Evolutionary conservation across 192 early-diverging fungal genomes (phyloP).

Genomic region (Chytriomyces sp.): DNA sequence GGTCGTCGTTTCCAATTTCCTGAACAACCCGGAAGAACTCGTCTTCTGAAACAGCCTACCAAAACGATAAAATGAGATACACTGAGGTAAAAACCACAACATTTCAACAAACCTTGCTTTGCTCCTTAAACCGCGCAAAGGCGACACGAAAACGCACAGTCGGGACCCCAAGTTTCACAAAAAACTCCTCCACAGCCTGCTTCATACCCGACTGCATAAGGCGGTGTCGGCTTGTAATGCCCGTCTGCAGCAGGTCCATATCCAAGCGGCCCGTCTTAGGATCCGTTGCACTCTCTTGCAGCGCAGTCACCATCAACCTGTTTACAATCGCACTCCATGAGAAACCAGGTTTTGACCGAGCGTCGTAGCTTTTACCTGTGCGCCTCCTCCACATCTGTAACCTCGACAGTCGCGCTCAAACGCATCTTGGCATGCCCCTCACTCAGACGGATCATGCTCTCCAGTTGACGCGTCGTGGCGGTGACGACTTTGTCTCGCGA

Average conservation of each 20-base stretch:
- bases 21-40: conserved; percentile 45
- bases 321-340: conserved; percentile 37
- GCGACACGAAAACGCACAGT: neutral
- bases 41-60: conserved; percentile 32
- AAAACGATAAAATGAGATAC: neutral
- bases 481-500: conserved; percentile 55
- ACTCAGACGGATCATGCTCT: conserved; percentile 95
- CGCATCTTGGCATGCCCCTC: conserved; percentile 94
- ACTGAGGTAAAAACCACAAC: neutral
- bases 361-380: conserved; percentile 60
- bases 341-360: neutral
- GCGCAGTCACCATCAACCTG: conserved; percentile 77
- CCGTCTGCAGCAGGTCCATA: conserved; percentile 88
- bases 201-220: conserved; percentile 58
- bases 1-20: conserved; percentile 41
- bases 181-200: neutral
- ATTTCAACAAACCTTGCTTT: conserved; percentile 4
- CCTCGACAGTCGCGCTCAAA: conserved; percentile 72
- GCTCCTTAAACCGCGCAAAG: neutral
- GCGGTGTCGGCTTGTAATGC: conserved; percentile 78
- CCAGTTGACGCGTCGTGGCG: conserved; percentile 92
- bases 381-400: conserved; percentile 85
- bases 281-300: conserved; percentile 90
- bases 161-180: neutral
- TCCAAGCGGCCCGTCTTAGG: conserved; percentile 93